Evolutionary conservation across 2,329 filamentous ascomycete genomes (phyloP).

Genomic region (Alternaria panax): DNA sequence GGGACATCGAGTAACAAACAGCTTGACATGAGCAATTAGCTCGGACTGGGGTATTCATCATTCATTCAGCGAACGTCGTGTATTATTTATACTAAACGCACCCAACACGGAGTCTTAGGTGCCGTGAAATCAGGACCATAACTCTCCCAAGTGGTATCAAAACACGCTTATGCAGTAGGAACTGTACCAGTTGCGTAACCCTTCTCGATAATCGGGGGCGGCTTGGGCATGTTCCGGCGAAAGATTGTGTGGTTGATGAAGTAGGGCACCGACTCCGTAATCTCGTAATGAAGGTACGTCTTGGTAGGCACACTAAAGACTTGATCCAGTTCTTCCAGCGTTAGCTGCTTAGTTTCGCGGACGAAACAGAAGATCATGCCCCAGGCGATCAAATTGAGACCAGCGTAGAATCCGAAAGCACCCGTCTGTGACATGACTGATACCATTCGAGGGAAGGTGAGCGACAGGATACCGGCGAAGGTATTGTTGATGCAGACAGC

Average conservation of each 20-base stretch:
- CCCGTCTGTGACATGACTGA: constrained; percentile 49
- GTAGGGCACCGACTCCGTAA: constrained; percentile 51
- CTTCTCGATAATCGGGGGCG: constrained; percentile 51
- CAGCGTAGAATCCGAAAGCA: constrained; percentile 53
- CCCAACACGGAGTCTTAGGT: not conserved
- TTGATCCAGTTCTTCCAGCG: constrained; percentile 48
- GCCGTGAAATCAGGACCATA: too few species aligned
- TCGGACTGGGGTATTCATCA: not conserved
- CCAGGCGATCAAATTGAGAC: constrained; percentile 51
- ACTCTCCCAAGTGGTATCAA: not conserved
- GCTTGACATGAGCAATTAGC: too few species aligned
- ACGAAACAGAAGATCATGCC: constrained; percentile 51
- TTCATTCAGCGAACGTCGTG: not conserved
- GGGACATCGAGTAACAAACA: not conserved
- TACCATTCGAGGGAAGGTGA: constrained; percentile 51
- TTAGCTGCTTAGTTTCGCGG: constrained; percentile 51
- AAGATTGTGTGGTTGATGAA: constrained; percentile 53
- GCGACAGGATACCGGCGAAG: constrained; percentile 48
- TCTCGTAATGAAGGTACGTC: constrained; percentile 50
- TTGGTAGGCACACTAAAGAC: constrained; percentile 49
- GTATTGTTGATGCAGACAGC: constrained; percentile 55
- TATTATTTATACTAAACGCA: not conserved
- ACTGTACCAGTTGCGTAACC: constrained; percentile 4
- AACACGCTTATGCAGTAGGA: not conserved
- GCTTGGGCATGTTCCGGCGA: constrained; percentile 48